phyloP scores from a whole-genome alignment of 352 stramenopile species.

The Halophytophthora polymorphica region DNA sequence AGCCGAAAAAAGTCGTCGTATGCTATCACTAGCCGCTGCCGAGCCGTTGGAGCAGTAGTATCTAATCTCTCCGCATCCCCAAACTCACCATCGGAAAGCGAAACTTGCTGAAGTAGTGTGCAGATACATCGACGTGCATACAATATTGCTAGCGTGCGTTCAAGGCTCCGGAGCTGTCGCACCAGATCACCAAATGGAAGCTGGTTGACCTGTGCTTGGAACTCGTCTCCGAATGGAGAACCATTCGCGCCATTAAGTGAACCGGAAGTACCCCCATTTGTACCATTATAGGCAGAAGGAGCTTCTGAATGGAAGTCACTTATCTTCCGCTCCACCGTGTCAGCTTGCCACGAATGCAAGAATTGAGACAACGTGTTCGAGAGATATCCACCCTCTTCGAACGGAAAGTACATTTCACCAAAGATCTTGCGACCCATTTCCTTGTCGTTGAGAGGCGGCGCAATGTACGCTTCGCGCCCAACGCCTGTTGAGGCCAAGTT shows the following conservation, averaged over 20 bases:
- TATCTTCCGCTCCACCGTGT: conserved; percentile 29
- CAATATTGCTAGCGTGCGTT: conserved; percentile 28
- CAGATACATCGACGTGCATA: conserved; percentile 29
- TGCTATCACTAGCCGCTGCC: conserved; percentile 3
- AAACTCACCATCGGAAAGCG: neutral
- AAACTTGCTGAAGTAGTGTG: conserved; percentile 17
- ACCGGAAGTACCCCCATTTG: neutral
- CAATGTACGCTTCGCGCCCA: neutral
- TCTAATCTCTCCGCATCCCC: neutral
- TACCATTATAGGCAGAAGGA: conserved; percentile 3
- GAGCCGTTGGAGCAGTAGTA: neutral
- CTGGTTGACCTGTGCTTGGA: conserved; percentile 19
- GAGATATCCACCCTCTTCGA: conserved; percentile 72
- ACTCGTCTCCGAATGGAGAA: conserved; percentile 16
- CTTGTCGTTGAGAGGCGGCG: conserved; percentile 57
- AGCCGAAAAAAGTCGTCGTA: conserved; percentile 36
- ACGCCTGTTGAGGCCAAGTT: neutral
- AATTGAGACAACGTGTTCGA: conserved; percentile 48
- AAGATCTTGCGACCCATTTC: conserved; percentile 82
- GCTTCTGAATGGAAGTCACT: neutral
- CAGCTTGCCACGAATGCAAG: conserved; percentile 25
- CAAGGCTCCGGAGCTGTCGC: conserved; percentile 16
- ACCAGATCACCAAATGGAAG: conserved; percentile 19
- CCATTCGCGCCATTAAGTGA: neutral
- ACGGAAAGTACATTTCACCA: conserved; percentile 85